Evolutionary conservation across 495 filamentous ascomycete genomes (phyloP).

Genomic region (Bacidia gigantensis): DNA sequence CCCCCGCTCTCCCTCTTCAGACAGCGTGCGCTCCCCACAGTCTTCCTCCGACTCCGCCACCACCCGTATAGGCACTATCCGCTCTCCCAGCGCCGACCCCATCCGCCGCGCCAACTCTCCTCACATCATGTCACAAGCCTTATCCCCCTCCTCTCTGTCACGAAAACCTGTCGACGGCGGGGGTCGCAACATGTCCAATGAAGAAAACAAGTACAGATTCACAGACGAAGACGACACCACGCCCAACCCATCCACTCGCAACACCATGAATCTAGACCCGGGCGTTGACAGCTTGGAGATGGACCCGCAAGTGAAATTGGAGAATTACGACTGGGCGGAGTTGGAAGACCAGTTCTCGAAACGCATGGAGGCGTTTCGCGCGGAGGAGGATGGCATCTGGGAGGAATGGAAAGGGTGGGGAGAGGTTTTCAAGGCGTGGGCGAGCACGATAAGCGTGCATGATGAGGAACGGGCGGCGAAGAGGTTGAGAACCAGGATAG

Average conservation of each 20-base stretch:
- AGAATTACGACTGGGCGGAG: slow-evolving; percentile 13
- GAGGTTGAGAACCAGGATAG: slow-evolving; percentile 11
- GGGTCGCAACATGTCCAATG: not conserved
- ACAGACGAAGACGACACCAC: slow-evolving; percentile 5
- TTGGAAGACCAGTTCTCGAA: slow-evolving; percentile 12
- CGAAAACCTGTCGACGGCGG: slow-evolving; percentile 8
- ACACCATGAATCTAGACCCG: not conserved
- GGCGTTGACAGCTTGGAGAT: slow-evolving; percentile 3
- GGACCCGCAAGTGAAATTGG: slow-evolving; percentile 13
- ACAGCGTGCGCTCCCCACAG: not conserved
- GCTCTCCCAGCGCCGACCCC: slow-evolving; percentile 2
- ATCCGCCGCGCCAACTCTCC: slow-evolving; percentile 1
- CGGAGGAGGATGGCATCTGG: slow-evolving; percentile 13
- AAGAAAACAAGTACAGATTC: slow-evolving; percentile 6
- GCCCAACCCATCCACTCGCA: slow-evolving; percentile 1
- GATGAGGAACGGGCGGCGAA: slow-evolving; percentile 14
- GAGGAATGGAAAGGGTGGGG: slow-evolving; percentile 16
- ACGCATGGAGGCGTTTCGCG: slow-evolving; percentile 13
- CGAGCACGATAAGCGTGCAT: slow-evolving; percentile 10
- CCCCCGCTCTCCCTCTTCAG: slow-evolving; percentile 4
- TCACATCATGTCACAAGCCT: slow-evolving; percentile 7
- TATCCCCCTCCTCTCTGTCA: not conserved
- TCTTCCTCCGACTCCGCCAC: not conserved
- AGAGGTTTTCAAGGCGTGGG: slow-evolving; percentile 15
- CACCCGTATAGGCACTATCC: not conserved